phyloP scores from a whole-genome alignment of 2,329 filamentous ascomycete species.

The Chaetomium strumarium region DNA sequence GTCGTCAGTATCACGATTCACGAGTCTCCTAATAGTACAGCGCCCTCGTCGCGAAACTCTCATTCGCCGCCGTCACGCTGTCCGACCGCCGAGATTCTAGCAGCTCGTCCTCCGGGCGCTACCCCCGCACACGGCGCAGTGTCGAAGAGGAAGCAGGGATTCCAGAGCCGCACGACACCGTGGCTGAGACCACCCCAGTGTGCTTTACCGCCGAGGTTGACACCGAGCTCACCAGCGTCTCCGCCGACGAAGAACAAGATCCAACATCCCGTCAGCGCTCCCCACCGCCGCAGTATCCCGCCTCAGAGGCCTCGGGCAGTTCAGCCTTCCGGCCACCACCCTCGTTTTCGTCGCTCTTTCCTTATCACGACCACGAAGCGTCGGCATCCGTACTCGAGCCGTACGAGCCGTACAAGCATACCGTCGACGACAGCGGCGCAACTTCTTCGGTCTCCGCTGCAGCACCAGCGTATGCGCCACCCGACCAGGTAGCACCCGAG shows the following conservation, averaged over 20 bases:
- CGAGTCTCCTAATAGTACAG: background rate
- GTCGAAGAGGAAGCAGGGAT: slow-evolving; percentile 30
- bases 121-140: slow-evolving; percentile 22
- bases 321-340: slow-evolving; percentile 43
- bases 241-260: slow-evolving; percentile 5
- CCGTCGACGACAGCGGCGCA: slow-evolving; percentile 30
- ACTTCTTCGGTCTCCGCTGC: slow-evolving; percentile 31
- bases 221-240: slow-evolving; percentile 16
- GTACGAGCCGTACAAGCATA: slow-evolving; percentile 32
- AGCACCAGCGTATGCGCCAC: slow-evolving; percentile 46
- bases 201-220: slow-evolving; percentile 29
- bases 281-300: slow-evolving; percentile 56
- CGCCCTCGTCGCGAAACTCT: background rate
- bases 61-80: slow-evolving; percentile 39
- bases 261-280: slow-evolving; percentile 29
- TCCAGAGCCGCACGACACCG: slow-evolving; percentile 24
- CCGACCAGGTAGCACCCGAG: slow-evolving; percentile 18
- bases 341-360: slow-evolving; percentile 57
- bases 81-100: slow-evolving; percentile 40
- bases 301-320: slow-evolving; percentile 48
- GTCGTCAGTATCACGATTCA: background rate
- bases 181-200: slow-evolving; percentile 21
- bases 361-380: slow-evolving; percentile 30
- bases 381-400: slow-evolving; percentile 32
- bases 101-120: slow-evolving; percentile 37